These are phyloP conservation scores for Gamarada debralockiae DNA, from an alignment of 495 filamentous ascomycete genomes.

Conservation along the genomic window DNA sequence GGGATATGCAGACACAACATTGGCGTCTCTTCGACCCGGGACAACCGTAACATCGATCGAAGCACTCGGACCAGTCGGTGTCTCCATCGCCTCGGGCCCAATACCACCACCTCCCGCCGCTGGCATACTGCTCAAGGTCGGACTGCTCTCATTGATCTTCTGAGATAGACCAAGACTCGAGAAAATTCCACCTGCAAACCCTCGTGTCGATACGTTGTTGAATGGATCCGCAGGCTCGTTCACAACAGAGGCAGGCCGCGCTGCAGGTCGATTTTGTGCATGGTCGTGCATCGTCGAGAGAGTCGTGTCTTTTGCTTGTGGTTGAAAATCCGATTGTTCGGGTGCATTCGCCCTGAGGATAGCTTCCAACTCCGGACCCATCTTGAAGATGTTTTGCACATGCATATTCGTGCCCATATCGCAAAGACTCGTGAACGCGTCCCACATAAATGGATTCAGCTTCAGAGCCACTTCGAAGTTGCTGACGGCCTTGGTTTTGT, in stretches of 20 bases:
- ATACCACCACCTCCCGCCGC: constrained; percentile 26
- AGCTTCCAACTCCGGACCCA: constrained; percentile 58
- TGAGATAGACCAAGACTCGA: constrained; percentile 53
- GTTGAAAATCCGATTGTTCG: constrained; percentile 14
- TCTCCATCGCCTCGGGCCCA: constrained; percentile 31
- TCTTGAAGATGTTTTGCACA: constrained; percentile 80
- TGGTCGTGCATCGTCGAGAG: constrained; percentile 13
- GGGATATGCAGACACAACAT: constrained; percentile 19
- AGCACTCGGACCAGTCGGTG: constrained; percentile 29
- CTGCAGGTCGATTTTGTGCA: constrained; percentile 17
- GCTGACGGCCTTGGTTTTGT: constrained; percentile 74
- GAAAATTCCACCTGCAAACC: constrained; percentile 29
- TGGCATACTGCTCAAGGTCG: constrained; percentile 27
- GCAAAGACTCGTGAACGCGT: constrained; percentile 79
- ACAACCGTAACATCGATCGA: constrained; percentile 19
- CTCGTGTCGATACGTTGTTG: constrained; percentile 21
- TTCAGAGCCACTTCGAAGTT: constrained; percentile 86
- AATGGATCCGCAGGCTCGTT: constrained; percentile 28
- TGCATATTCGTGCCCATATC: constrained; percentile 68
- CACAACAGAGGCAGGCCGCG: constrained; percentile 15
- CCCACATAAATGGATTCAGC: constrained; percentile 96
- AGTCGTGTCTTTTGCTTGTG: constrained; percentile 7
- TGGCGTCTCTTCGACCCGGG: constrained; percentile 18
- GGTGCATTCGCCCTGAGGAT: constrained; percentile 26
- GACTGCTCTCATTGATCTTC: constrained; percentile 50